Base-by-base conservation (phyloP, 257 asterid genomes). In the Echites panduratus region DNA sequence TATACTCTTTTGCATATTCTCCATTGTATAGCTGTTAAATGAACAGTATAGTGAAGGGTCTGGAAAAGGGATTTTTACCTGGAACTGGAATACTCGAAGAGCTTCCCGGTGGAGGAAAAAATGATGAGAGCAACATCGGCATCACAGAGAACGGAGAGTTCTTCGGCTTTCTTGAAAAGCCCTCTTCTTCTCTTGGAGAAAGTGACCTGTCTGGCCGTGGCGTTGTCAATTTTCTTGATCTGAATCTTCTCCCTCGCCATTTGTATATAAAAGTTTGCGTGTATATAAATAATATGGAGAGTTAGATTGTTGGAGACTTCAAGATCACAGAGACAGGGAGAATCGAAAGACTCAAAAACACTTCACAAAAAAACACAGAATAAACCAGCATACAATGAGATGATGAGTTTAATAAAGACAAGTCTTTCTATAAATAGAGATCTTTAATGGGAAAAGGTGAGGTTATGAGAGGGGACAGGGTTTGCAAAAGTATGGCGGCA, bases 111-210 rank as follows among this genome's bases (percentile, higher is more conserved):
- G 73, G 96, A 86, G 56, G 96, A 87, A 87, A 91, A 86, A 77
- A 87, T 75, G 84, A 89, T 79, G 68, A 91, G 82, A 47, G 86
- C 96, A 63, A 89, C 89, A 77, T 91, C 94, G 24, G 97, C 93
- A 84, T 90, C 96, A 72, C 97, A 90, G 4, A 90, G 94, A 80
- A 90, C 86, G 0, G 94, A 77, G 71, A 91, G 95, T 59, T 91
- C 97, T 75, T 91, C 88, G 57, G 97, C 97, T 83, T 91, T 91
- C 87, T 91, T 91, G 77, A 91, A 87, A 35, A 91, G 86, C 20
- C 96, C 96, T 81, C 92, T 89, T 83, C 96, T 84, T 48, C 97
- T 82, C 82, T 91, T 91, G 0, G 96, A 85, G 74, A 91, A 91
- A 11, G 96, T 87, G 0, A 91, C 97, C 66, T 91, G 94, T 49